Evolutionary conservation across 2,329 filamentous ascomycete genomes (phyloP), one percentile per base, ranked within the genome.

Genomic region (Tolypocladium sp.): DNA sequence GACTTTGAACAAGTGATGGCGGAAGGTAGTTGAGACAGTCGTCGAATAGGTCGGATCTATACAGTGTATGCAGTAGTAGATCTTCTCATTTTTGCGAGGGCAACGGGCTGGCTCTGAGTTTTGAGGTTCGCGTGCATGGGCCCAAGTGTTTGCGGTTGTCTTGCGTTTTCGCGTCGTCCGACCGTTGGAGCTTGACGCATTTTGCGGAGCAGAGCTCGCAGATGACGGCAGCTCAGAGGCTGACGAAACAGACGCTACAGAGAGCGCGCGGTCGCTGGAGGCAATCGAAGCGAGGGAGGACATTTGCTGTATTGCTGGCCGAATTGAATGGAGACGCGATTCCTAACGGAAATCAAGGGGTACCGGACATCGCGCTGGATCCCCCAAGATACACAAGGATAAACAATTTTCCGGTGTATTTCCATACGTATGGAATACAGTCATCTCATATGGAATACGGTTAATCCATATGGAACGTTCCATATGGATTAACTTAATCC

Each of bases 61-160:
- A 33, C 33, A 55, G 40, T 59, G 51, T 41, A 59, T 59, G 41
- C 52, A 59, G 51, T 55, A 59, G 15, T 55, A 59, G 22, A 55
- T 55, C 52, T 59, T 55, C 27, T 59, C 52, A 49, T 53, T 55
- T 25, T 41, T 40, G 12, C 38, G 40, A 46, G 25, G n/a, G 55
- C 55, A 57, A n/a, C 55, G 55, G 20, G 40, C 22, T 22, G 55
- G 40, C 27, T 57, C 55, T 57, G 41, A 41, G 22, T 57, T 27
- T 9, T 27, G 42, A 15, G 55, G 55, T 30, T 57, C 55, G 42
- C 54, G 27, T 27, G 55, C 55, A 25, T 57, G 55, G 15, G 41
- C 25, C 55, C 40, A 57, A 49, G 55, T 46, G 33, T 57, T 57
- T 41, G 40, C 55, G 35, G 17, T 57, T 49, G 52, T 55, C 41